phyloP scores from a whole-genome alignment of 2,329 filamentous ascomycete genomes.

The Colletotrichum filicis region DNA sequence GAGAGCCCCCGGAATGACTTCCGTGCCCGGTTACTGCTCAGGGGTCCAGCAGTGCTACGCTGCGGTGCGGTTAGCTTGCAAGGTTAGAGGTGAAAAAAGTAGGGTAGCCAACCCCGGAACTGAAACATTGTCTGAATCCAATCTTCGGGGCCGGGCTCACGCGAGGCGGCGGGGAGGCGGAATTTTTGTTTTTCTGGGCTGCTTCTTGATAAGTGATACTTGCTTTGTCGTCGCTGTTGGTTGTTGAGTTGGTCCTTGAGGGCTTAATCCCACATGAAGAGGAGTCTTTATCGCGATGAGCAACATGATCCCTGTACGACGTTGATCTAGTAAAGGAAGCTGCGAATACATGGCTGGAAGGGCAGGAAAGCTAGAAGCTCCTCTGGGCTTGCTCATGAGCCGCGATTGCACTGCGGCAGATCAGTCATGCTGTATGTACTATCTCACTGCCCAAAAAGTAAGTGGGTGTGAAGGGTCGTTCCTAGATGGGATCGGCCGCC shows the following conservation, averaged over 20 bases:
- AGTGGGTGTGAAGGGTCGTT: not conserved
- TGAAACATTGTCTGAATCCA: conserved; percentile 31
- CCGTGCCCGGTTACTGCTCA: not conserved
- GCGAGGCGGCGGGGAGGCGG: conserved; percentile 2
- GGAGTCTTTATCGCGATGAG: not conserved
- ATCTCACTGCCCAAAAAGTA: too few species aligned
- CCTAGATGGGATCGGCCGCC: not conserved
- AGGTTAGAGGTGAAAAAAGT: not conserved
- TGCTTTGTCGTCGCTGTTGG: too few species aligned
- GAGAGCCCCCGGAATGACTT: not conserved
- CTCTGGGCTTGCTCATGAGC: not conserved
- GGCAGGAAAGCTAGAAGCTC: too few species aligned
- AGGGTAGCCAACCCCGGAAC: not conserved
- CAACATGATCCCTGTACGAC: too few species aligned
- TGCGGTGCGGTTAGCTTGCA: not conserved
- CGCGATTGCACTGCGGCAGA: not conserved
- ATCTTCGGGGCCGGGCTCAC: conserved; percentile 7
- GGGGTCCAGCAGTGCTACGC: too few species aligned
- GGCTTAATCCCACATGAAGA: too few species aligned
- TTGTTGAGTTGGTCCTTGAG: too few species aligned
- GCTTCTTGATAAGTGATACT: too few species aligned
- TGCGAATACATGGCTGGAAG: too few species aligned
- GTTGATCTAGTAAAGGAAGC: too few species aligned
- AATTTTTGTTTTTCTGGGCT: not conserved
- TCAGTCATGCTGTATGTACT: too few species aligned